phyloP scores from a whole-genome alignment of 768 basidiomycete genomes.

The Cystofilobasidium capitatum region DNA sequence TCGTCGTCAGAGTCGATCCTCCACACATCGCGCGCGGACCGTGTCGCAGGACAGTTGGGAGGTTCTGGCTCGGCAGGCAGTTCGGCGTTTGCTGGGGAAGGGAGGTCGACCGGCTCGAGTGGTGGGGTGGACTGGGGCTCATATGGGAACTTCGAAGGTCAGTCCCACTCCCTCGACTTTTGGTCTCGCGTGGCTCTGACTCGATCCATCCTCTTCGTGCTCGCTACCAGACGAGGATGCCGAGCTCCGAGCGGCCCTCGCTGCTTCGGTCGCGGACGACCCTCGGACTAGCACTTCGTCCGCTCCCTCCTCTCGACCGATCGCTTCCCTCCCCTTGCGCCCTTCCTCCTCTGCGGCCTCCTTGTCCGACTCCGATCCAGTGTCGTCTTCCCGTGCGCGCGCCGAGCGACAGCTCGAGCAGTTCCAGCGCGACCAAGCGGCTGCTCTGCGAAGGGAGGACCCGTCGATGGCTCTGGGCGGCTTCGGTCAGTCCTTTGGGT shows the following conservation, averaged over 20 bases:
- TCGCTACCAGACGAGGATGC: conserved; percentile 21
- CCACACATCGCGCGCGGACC: conserved; percentile 13
- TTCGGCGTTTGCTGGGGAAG: neutral
- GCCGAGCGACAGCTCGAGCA: conserved; percentile 6
- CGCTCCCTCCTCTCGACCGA: neutral
- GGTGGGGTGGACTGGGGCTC: neutral
- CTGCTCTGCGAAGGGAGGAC: conserved; percentile 10
- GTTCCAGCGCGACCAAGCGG: conserved; percentile 21
- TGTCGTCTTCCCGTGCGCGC: conserved; percentile 10
- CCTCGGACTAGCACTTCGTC: neutral
- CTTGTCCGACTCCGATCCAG: conserved; percentile 1
- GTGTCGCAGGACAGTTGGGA: neutral
- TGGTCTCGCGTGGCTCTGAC: neutral
- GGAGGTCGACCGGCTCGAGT: neutral
- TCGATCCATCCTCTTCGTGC: neutral
- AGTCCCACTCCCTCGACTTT: neutral
- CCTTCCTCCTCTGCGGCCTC: neutral
- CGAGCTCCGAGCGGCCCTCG: conserved; percentile 18
- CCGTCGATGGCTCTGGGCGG: neutral
- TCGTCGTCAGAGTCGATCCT: conserved; percentile 13
- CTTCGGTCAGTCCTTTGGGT: neutral
- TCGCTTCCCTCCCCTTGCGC: neutral
- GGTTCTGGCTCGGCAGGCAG: neutral
- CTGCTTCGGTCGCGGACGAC: conserved; percentile 1
- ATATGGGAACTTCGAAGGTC: conserved; percentile 9